Evolutionary conservation across 306 rosid species (phyloP), one percentile per base, ranked within the genome.

Genomic region (Sicyos baderoa): DNA sequence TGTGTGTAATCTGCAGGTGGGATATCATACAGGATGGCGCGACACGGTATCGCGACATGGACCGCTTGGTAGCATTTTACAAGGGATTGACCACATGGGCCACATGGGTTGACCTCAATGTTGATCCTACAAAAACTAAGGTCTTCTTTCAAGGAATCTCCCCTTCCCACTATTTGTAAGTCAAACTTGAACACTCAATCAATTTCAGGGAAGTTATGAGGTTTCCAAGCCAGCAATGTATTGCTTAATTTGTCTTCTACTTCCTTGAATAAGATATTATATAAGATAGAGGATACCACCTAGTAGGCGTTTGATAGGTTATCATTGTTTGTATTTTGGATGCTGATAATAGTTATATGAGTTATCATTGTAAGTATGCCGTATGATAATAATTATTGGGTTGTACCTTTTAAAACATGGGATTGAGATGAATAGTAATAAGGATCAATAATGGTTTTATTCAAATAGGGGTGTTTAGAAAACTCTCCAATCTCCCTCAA

Each of bases 81-180:
- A 93, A 82, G 70, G 99, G 99, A 27, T 27, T 93, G 69, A 86
- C 42, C 19, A 93, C 99, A 47, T 93, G 99, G 99, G 97, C 86
- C 18, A 79, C 68, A 54, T 93, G 99, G 99, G 91, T 93, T 57
- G 89, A 93, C 76, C 84, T 49, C 19, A 88, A 90, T 60, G 86
- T 93, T 15, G 84, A 93, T 58, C 72, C 97, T 47, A 12, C 87
- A 62, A 84, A 79, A 70, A 93, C 99, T 62, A 88, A 80, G 74
- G 87, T 86, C 21, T 85, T 90, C 89, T 90, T 93, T 74, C 99
- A 93, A 63, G 97, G 97, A 59, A 88, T 93, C 70, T 93, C 99
- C 71, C 99, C 99, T 7, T 90, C 99, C 42, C 99, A 93, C 74
- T 90, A 88, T 72, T 76, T 61, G 99, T 93, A 85, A 90, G 97